Percentiles rank a stretch among this genome's conserved stretches.
phyloP scores from a whole-genome alignment of 2,329 filamentous ascomycete genomes.

The Canariomyces notabilis region DNA sequence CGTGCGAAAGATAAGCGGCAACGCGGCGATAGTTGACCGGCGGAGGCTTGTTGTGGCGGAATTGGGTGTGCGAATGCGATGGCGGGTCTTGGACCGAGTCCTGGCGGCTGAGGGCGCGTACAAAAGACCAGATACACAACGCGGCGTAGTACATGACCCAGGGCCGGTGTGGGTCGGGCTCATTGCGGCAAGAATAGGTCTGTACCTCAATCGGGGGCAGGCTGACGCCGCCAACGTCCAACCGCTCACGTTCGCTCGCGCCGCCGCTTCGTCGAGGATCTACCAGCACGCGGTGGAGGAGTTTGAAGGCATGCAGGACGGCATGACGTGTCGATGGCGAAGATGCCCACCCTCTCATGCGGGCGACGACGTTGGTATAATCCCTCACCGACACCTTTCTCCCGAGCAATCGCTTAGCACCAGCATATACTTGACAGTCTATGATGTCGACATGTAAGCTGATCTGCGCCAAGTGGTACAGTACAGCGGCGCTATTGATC shows the following conservation, averaged over 20 bases:
- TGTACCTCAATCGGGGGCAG: slow-evolving; percentile 37
- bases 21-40: slow-evolving; percentile 32
- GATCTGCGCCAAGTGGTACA: slow-evolving; percentile 86
- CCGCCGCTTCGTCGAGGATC: slow-evolving; percentile 37
- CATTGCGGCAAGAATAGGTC: slow-evolving; percentile 67
- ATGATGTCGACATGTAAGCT: slow-evolving; percentile 84
- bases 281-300: slow-evolving; percentile 71
- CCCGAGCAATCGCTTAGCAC: slow-evolving; percentile 70
- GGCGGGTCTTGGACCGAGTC: slow-evolving; percentile 44
- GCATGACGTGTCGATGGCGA: slow-evolving; percentile 72
- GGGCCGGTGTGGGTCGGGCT: slow-evolving; percentile 76
- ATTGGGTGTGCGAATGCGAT: slow-evolving; percentile 50
- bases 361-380: slow-evolving; percentile 64
- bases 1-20: slow-evolving; percentile 48
- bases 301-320: slow-evolving; percentile 76
- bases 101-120: slow-evolving; percentile 65
- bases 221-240: slow-evolving; percentile 23
- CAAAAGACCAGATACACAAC: slow-evolving; percentile 83
- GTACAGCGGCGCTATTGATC: slow-evolving; percentile 72
- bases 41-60: slow-evolving; percentile 34
- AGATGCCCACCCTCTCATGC: slow-evolving; percentile 76
- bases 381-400: slow-evolving; percentile 73
- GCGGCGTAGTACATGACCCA: slow-evolving; percentile 89
- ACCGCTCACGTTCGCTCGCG: slow-evolving; percentile 20
- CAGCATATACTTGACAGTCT: slow-evolving; percentile 84